Percentiles rank a stretch among this genome's conserved stretches.
These are phyloP conservation scores for Cryphonectria naterciae DNA, from an alignment of 2,329 filamentous ascomycete genomes.

Conservation along the genomic window DNA sequence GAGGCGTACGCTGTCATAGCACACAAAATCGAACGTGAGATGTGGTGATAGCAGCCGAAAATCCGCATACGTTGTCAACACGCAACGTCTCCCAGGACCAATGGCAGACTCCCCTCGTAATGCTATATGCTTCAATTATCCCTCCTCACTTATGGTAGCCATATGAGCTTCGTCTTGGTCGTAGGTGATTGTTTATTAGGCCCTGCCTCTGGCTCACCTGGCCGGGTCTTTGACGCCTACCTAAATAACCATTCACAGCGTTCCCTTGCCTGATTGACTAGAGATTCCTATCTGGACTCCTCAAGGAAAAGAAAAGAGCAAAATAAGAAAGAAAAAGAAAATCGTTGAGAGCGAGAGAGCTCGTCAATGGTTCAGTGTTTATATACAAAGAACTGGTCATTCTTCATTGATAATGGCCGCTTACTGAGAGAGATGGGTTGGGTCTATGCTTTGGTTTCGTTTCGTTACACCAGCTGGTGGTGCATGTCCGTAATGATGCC, in stretches of 20 bases:
- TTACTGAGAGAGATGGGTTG: constrained; percentile 4
- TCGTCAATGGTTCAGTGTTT: neutral
- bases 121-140: neutral
- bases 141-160: neutral
- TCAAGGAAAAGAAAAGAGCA: too few relatives aligned
- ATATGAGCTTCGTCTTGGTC: neutral
- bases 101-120: constrained; percentile 7
- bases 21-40: neutral
- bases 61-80: neutral
- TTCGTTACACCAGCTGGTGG: neutral
- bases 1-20: neutral
- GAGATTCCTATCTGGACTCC: neutral
- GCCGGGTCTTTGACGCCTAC: neutral
- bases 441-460: constrained; percentile 14
- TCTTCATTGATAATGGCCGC: neutral
- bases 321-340: neutral
- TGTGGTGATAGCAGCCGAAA: neutral
- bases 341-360: neutral
- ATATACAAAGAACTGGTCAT: neutral
- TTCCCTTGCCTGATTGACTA: neutral
- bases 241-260: neutral
- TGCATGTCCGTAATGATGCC: neutral
- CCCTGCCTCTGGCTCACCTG: neutral
- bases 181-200: neutral
- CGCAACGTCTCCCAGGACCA: neutral